Conservation (phyloP, 331 rosid genomes). For the Acacia concinna region DNA sequence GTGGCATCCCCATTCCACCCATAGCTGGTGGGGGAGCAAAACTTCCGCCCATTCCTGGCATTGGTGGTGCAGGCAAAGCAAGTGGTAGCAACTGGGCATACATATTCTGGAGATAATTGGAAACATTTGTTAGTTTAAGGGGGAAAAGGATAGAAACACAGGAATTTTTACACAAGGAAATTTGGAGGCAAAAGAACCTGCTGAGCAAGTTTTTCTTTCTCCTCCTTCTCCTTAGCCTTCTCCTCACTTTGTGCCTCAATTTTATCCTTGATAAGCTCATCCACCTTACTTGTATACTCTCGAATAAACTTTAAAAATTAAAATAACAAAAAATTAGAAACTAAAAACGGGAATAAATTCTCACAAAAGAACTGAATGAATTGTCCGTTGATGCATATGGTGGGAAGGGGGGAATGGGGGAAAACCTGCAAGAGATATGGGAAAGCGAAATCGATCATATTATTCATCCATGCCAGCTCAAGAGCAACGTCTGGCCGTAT, state of each 20-base stretch:
- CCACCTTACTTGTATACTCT: constrained; percentile 73
- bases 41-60: constrained; percentile 70
- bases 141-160: not conserved
- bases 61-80: constrained; percentile 83
- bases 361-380: not conserved
- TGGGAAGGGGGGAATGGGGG: no score
- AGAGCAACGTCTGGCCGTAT: constrained; percentile 84
- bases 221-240: constrained; percentile 67
- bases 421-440: constrained; percentile 88
- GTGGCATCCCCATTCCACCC: constrained; percentile 82
- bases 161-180: not conserved
- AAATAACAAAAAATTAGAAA: constrained; percentile 2
- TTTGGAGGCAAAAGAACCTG: constrained; percentile 47
- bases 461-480: constrained; percentile 93
- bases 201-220: constrained; percentile 68
- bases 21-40: constrained; percentile 45
- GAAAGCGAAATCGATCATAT: constrained; percentile 88
- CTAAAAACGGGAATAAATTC: not conserved
- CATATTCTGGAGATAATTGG: constrained; percentile 63
- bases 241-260: constrained; percentile 62
- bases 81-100: constrained; percentile 78
- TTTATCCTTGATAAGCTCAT: constrained; percentile 70
- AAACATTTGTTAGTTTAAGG: constrained; percentile 19
- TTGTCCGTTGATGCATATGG: not conserved
- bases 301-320: constrained; percentile 49